phyloP scores from a whole-genome alignment of 257 asterid species.

The Solanum bulbocastanum region DNA sequence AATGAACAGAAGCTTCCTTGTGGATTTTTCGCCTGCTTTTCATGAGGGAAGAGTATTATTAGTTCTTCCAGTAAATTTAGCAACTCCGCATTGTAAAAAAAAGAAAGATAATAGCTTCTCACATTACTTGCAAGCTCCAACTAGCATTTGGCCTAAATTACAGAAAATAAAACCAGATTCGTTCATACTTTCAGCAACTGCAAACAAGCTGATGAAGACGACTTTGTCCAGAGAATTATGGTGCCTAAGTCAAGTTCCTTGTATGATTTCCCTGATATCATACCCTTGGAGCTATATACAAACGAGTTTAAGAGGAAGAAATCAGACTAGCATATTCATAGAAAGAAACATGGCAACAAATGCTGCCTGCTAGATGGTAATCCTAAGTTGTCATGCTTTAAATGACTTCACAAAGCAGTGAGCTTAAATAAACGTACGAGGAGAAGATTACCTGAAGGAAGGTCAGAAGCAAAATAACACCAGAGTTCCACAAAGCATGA shows the following conservation, averaged over 20 bases:
- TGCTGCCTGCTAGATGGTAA: background rate
- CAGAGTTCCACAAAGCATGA: conserved; percentile 91
- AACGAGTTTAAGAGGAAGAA: background rate
- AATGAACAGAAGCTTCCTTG: background rate
- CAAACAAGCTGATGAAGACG: background rate
- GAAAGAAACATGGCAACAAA: background rate
- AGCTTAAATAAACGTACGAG: background rate
- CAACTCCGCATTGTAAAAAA: background rate
- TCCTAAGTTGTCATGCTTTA: background rate
- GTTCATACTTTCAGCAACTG: background rate
- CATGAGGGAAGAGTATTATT: background rate
- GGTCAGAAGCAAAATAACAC: conserved; percentile 80
- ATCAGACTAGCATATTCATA: background rate
- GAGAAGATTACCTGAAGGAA: conserved; percentile 62
- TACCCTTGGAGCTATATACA: conserved; percentile 71
- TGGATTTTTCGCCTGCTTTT: background rate
- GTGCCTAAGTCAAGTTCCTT: conserved; percentile 31
- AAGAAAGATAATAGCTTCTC: background rate
- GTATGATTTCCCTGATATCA: conserved; percentile 75
- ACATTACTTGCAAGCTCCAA: background rate
- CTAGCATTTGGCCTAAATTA: background rate
- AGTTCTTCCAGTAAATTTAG: background rate
- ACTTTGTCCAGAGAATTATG: background rate
- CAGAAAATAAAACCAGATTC: background rate
- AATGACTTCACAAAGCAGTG: background rate